A percentile compares a stretch with the other conserved stretches of the same genome.
Conservation (phyloP, 2,329 filamentous ascomycete genomes). For the Xylariales sp. region DNA sequence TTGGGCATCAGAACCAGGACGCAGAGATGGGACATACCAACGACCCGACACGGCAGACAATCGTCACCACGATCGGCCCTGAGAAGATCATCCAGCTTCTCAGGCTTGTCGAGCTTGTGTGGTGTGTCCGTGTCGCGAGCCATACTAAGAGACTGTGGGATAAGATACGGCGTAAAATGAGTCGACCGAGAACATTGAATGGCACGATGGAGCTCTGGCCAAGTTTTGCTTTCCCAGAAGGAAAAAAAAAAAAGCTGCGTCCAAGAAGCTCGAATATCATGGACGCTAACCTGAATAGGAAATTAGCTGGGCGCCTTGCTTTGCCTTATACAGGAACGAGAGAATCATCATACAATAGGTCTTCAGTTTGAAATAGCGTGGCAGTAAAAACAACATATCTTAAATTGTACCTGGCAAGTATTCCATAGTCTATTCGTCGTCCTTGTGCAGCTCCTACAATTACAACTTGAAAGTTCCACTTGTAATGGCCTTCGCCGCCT, state of each 20-base stretch:
- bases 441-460: constrained; percentile 2
- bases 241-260: no score
- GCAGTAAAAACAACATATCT: no score
- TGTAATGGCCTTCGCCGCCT: constrained; percentile 43
- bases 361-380: no score
- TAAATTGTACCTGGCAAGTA: no score
- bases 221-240: no score
- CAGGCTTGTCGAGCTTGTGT: constrained; percentile 50
- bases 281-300: neutral
- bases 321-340: no score
- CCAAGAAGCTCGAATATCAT: no score
- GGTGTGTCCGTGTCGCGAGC: constrained; percentile 30
- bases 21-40: constrained; percentile 50
- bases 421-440: no score
- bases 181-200: no score
- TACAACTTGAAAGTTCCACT: constrained; percentile 62
- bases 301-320: neutral
- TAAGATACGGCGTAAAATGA: constrained; percentile 6
- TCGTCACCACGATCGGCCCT: constrained; percentile 56
- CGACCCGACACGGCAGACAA: constrained; percentile 66
- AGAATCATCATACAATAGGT: no score
- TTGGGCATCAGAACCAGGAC: neutral
- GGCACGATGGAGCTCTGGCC: no score
- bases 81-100: constrained; percentile 55
- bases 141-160: constrained; percentile 28